phyloP scores from a whole-genome alignment of 1,284 basidiomycete genomes.

The Ustilago curta region DNA sequence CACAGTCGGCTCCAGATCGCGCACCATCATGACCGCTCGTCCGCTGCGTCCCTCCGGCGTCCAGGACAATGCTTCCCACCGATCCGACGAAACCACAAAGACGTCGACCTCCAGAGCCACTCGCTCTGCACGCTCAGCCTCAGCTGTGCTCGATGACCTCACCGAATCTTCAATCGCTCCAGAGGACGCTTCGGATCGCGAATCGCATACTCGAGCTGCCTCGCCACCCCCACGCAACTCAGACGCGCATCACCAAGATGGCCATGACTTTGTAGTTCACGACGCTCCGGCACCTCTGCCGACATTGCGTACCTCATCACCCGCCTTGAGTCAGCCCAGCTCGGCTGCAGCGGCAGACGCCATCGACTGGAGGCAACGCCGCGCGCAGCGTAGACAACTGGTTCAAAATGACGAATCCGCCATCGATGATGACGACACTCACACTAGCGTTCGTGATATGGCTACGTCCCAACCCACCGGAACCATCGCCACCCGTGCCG shows the following conservation, averaged over 20 bases:
- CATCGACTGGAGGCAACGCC: slow-evolving; percentile 34
- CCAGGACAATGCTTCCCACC: slow-evolving; percentile 15
- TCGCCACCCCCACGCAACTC: neutral
- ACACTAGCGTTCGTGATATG: neutral
- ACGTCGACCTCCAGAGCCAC: slow-evolving; percentile 27
- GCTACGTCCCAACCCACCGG: slow-evolving; percentile 13
- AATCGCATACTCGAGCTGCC: neutral
- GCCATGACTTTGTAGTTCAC: slow-evolving; percentile 38
- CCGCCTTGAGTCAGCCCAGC: slow-evolving; percentile 1
- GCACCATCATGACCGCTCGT: slow-evolving; percentile 47
- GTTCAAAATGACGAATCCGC: slow-evolving; percentile 42
- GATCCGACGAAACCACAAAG: slow-evolving; percentile 40
- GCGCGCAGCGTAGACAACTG: slow-evolving; percentile 32
- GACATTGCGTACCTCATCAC: slow-evolving; percentile 8
- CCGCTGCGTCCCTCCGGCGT: slow-evolving; percentile 22
- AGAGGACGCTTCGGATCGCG: slow-evolving; percentile 17
- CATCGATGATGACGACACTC: slow-evolving; percentile 31
- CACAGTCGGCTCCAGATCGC: slow-evolving; percentile 40
- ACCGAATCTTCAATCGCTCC: slow-evolving; percentile 48
- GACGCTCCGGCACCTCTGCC: slow-evolving; percentile 21
- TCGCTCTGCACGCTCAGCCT: slow-evolving; percentile 36
- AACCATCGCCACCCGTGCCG: slow-evolving; percentile 15
- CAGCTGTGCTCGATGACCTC: slow-evolving; percentile 41
- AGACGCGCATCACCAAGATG: slow-evolving; percentile 11
- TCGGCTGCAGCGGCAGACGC: neutral